Evolutionary conservation across 768 basidiomycete genomes (phyloP), one percentile per base, ranked within the genome.

Genomic region (Lentinula detonsa): DNA sequence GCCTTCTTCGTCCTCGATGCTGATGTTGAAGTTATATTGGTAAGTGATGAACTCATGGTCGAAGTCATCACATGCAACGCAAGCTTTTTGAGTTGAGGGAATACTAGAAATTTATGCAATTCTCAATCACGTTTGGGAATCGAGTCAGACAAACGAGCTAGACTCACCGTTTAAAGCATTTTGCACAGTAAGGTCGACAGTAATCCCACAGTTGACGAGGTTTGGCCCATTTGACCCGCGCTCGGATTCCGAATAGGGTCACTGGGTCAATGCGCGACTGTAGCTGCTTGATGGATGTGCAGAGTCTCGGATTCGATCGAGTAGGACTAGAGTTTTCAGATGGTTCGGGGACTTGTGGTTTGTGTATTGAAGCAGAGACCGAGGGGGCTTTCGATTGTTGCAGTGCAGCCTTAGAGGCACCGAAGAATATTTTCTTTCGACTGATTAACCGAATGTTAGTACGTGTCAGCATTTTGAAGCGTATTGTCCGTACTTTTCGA

Each of bases 61-160:
- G 65, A 78, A 75, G 66, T 87, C 83, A 54, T 74, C 73, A 67
- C 88, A 90, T 11, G 69, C 67, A 5, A 76, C 67, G 65, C 88
- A 90, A 23, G 74, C 75, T 63, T 72, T 73, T 35, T 73, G 75
- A 2, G 64, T 72, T 23, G 67, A 65, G 0, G 78, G 76, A 23
- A 86, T 72, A 37, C 87, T 89, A 57, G 15, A 43, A 56, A 64
- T 31, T 18, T 48, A 18, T 28, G 13, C 52, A 33, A 48, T 16
- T 31, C n/a, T 16, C 0, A 13, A 15, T 33, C 18, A 34, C 7
- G 5, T 18, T 18, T 50, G 18, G 28, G 23, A 18, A 15, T 46
- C 21, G 34, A n/a, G 23, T 11, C 5, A 57, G 40, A 21, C 23
- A 4, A 57, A 15, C 2, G 34, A 8, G 55, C 33, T 8, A 43